phyloP scores from a whole-genome alignment of 345 rosid species.

The Psidium friedrichsthalianum region DNA sequence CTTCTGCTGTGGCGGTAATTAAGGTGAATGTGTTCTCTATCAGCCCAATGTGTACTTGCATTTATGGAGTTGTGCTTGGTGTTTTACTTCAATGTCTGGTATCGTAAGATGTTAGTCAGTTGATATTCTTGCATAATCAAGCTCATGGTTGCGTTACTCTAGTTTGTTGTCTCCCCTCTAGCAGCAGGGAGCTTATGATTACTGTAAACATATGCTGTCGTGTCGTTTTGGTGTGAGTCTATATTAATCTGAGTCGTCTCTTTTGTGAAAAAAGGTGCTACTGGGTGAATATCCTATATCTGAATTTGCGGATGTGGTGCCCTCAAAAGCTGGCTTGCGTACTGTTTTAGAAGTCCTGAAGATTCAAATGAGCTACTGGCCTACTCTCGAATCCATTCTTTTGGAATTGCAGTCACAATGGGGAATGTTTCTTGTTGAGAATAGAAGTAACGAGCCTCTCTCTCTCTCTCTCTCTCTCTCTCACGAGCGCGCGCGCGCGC shows the following conservation, averaged over 20 bases:
- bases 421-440: slow-evolving; percentile 22
- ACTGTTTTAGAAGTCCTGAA: slow-evolving; percentile 74
- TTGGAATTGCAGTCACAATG: slow-evolving; percentile 45
- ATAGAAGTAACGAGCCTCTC: slow-evolving; percentile 47
- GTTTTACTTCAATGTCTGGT: neutral
- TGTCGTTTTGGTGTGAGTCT: neutral
- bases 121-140: neutral
- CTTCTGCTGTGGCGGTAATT: slow-evolving; percentile 88
- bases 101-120: neutral
- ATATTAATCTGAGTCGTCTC: slow-evolving; percentile 1
- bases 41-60: neutral
- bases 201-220: neutral
- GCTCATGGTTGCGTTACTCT: neutral
- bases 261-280: slow-evolving; percentile 36
- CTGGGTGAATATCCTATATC: slow-evolving; percentile 52
- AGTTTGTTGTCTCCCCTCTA: neutral
- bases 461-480: neutral
- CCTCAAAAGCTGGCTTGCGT: slow-evolving; percentile 59
- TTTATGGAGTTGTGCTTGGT: neutral
- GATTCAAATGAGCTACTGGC: slow-evolving; percentile 81
- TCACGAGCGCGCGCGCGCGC: no score
- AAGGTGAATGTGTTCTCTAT: slow-evolving; percentile 40
- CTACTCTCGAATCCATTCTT: slow-evolving; percentile 26
- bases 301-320: slow-evolving; percentile 25
- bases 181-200: neutral